Base-by-base conservation (phyloP, 305 asterid species). In the Fraxinus velutina region DNA sequence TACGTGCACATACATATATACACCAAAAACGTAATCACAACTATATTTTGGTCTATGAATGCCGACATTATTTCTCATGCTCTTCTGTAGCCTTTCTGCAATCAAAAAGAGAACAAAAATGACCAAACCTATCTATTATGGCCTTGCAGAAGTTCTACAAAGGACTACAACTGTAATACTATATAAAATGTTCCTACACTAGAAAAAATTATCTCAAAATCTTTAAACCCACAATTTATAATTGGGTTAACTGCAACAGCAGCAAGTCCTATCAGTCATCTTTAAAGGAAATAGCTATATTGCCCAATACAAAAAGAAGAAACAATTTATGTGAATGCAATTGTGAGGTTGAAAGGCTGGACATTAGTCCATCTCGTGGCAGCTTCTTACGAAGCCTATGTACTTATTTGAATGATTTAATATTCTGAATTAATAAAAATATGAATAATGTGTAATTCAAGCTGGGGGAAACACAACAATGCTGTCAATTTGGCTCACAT, bases 221-320 rank as follows among this genome's bases (percentile, higher is more conserved):
- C 37, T 66, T 66, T 66, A 66, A 66, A 66, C 3, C 36, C 73
- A 66, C 34, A 66, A 27, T 27, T 1, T 66, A 64, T 19, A 64
- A 27, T 27, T 29, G n/a, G 21, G 37, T 27, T 9, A 29, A 22
- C 15, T 22, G 37, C 32, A 68, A 12, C 37, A 29, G 22, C 42
- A 70, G 75, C 75, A 70, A 29, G 22, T 13, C 21, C 42, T 70
- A 30, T 7, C 22, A 70, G 75, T 29, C 75, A 70, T 70, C 24
- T 70, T 64, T 13, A 84, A 64, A 64, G 73, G 36, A 66, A 66
- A 30, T 24, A 7, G 17, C 36, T 70, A 77, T 74, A 77, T 64
- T 34, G 39, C 75, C 42, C 42, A 29, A 68, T 68, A 12, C 39
- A 29, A 68, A 29, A 68, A 42, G 34, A 24, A 24, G n/a, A 44